Conservation (phyloP, 768 basidiomycete species). For the Russula olivacea region DNA sequence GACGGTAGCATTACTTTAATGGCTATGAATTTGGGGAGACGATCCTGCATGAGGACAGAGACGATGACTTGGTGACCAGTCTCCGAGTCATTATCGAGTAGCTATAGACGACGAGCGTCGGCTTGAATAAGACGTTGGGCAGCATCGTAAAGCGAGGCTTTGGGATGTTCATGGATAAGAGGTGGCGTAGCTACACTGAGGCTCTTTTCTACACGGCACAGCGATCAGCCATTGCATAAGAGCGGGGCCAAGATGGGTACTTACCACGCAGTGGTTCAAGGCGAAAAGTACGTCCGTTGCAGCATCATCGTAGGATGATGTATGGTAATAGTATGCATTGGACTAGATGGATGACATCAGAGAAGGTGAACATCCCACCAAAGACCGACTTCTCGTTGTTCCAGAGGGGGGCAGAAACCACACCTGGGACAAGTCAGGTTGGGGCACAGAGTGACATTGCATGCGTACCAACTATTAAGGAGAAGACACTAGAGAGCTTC, state of each 20-base stretch:
- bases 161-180: constrained; percentile 82
- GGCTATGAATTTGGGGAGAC: constrained; percentile 95
- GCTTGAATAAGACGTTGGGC: constrained; percentile 87
- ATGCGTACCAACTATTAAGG: constrained; percentile 53
- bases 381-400: constrained; percentile 91
- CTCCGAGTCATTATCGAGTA: constrained; percentile 89
- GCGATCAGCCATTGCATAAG: constrained; percentile 5
- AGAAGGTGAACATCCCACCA: constrained; percentile 99
- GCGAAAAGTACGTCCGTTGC: constrained; percentile 86
- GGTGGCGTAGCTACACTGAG: constrained; percentile 91
- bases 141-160: constrained; percentile 82
- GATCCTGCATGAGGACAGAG: constrained; percentile 93
- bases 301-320: constrained; percentile 76
- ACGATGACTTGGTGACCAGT: constrained; percentile 95
- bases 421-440: constrained; percentile 47
- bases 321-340: constrained; percentile 98
- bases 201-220: constrained; percentile 64
- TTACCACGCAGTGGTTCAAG: constrained; percentile 84
- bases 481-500: constrained; percentile 87
- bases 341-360: constrained; percentile 97
- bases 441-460: constrained; percentile 4
- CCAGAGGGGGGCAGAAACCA: constrained; percentile 97
- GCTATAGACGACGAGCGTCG: constrained; percentile 87
- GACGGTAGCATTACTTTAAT: constrained; percentile 71
- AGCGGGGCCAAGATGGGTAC: constrained; percentile 26